Conservation (phyloP, 73 alveolate species). For the Blepharisma stoltei region DNA sequence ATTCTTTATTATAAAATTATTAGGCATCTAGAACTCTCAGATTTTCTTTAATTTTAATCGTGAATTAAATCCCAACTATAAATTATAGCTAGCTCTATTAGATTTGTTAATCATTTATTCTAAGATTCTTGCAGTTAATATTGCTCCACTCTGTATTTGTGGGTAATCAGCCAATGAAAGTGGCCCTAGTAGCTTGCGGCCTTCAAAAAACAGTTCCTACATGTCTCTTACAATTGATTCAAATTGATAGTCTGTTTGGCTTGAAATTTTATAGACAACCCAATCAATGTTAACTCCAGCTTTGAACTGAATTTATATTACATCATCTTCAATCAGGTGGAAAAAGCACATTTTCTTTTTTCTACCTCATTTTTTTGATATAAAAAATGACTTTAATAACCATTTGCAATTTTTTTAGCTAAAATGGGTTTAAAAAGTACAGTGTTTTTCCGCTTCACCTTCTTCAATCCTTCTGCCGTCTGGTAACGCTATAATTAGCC, state of each 20-base stretch:
- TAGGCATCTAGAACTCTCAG: no score
- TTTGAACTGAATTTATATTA: not conserved
- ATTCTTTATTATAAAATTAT: no score
- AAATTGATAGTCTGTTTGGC: not conserved
- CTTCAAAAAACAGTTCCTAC: conserved; percentile 1
- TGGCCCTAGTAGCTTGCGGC: not conserved
- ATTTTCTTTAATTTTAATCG: no score
- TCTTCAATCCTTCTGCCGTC: conserved; percentile 5
- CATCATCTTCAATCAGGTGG: not conserved
- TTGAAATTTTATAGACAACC: not conserved
- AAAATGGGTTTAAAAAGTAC: no score
- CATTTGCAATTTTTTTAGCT: no score
- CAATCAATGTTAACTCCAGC: not conserved
- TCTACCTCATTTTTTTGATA: no score
- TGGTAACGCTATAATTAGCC: not conserved
- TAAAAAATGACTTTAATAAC: no score
- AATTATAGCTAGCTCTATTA: no score
- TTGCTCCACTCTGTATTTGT: not conserved
- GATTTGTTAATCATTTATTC: no score
- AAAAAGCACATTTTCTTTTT: no score
- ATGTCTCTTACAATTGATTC: not conserved
- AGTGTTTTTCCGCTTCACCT: no score
- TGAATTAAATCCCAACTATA: no score
- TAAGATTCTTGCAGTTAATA: not conserved
- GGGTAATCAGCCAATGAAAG: not conserved